phyloP scores from a whole-genome alignment of 176 grass and related monocot genomes.

The Alopecurus myosuroides region DNA sequence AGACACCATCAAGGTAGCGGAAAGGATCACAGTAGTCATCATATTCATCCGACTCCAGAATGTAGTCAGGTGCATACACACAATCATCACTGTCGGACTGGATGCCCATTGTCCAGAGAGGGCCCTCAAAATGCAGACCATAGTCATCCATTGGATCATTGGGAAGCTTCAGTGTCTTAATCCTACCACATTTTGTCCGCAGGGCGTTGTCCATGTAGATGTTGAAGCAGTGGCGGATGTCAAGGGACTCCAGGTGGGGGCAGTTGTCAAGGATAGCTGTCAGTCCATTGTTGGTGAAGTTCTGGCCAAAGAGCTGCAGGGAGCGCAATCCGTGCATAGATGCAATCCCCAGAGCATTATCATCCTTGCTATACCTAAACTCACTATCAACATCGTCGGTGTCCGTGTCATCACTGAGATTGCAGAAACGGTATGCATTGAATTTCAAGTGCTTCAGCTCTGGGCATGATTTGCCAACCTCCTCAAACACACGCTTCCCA shows the following conservation, averaged over 20 bases:
- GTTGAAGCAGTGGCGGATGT: neutral
- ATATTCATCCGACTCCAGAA: neutral
- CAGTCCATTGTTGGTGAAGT: neutral
- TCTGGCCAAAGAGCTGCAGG: neutral
- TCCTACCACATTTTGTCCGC: neutral
- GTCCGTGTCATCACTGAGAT: neutral
- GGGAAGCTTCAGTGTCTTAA: neutral
- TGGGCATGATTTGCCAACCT: neutral
- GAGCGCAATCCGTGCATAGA: neutral
- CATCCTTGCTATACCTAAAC: neutral
- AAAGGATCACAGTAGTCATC: conserved; percentile 1
- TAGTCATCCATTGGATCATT: neutral
- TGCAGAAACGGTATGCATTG: neutral
- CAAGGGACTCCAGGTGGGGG: neutral
- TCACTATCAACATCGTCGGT: neutral
- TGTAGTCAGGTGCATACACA: neutral
- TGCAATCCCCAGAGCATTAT: neutral
- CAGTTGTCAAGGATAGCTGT: neutral
- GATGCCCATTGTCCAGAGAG: neutral
- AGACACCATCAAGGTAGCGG: neutral
- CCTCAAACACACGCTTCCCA: neutral
- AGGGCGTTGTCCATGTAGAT: neutral
- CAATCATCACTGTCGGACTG: neutral
- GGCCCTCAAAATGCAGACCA: neutral
- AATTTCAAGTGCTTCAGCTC: neutral